Conservation (phyloP, 192 early-diverging fungal species). For the Podila epigama region DNA sequence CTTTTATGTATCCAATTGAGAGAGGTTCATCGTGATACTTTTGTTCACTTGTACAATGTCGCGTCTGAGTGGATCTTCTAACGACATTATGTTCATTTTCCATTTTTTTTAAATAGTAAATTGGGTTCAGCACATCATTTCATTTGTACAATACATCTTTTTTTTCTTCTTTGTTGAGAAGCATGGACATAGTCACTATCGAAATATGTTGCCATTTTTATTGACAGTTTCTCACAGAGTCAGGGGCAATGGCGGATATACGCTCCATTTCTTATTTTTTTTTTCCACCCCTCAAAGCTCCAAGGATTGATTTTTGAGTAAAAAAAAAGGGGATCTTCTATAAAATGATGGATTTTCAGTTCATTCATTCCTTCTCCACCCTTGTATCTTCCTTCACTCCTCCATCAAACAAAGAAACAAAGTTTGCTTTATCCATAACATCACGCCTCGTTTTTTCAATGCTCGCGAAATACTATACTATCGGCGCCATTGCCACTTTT, state of each 20-base stretch:
- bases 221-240: conserved; percentile 13
- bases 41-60: neutral
- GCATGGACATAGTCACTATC: too few relatives aligned
- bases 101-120: neutral
- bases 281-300: neutral
- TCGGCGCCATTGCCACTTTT: neutral
- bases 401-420: neutral
- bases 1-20: too few relatives aligned
- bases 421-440: neutral
- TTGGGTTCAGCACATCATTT: neutral
- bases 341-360: neutral
- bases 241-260: neutral
- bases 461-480: neutral
- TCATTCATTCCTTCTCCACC: neutral
- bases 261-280: neutral
- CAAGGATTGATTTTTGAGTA: neutral
- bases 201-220: too few relatives aligned
- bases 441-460: too few relatives aligned
- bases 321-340: neutral
- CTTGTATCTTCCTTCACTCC: too few relatives aligned
- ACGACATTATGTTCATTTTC: neutral
- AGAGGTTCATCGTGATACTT: neutral
- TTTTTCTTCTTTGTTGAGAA: too few relatives aligned
- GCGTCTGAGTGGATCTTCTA: neutral
- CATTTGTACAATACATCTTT: too few relatives aligned